Evolutionary conservation across 305 asterid genomes (phyloP), one percentile per base, ranked within the genome.

Genomic region (Solanum aculeatissimum): DNA sequence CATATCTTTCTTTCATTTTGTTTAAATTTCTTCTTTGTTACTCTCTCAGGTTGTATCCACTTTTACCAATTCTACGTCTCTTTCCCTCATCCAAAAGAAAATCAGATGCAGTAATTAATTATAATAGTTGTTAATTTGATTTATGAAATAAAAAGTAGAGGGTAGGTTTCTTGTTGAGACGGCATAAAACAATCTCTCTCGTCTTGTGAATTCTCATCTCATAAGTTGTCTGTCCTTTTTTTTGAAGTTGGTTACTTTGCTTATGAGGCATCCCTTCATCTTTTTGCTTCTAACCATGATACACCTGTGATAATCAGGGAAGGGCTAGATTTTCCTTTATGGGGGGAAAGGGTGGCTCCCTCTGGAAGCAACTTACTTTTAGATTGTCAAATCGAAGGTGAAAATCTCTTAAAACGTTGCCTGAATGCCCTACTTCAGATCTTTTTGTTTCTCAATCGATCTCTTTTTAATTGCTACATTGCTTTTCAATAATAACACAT

Each of bases 261-360:
- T 70, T 40, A 70, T 70, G 53, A 45, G 81, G 42, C 4, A 6
- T 53, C 57, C 55, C 55, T 11, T 19, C 49, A 19, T 74, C 35
- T 82, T 18, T 21, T 55, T 62, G 60, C 81, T 82, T 65, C 87
- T 90, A 86, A 91, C 86, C 86, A 85, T 78, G 84, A 87, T 90
- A 83, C 83, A 71, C 87, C 81, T 88, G 45, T 84, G 88, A 51
- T 87, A 79, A 88, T 91, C 91, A 97, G 99, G 92, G 85, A 91
- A 95, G 99, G 92, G 99, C 99, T 84, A 96, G 98, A 75, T 97
- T 97, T 93, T 97, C 99, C 40, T 95, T 91, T 90, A 97, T 97
- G 98, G 99, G 99, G 71, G 98, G 95, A 57, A 95, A 92, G 90
- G 98, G 99, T 85, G 98, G 98, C 82, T 72, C 95, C 18, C 93